phyloP scores from a whole-genome alignment of 2,329 filamentous ascomycete genomes.

The Fusarium nisikadoi region DNA sequence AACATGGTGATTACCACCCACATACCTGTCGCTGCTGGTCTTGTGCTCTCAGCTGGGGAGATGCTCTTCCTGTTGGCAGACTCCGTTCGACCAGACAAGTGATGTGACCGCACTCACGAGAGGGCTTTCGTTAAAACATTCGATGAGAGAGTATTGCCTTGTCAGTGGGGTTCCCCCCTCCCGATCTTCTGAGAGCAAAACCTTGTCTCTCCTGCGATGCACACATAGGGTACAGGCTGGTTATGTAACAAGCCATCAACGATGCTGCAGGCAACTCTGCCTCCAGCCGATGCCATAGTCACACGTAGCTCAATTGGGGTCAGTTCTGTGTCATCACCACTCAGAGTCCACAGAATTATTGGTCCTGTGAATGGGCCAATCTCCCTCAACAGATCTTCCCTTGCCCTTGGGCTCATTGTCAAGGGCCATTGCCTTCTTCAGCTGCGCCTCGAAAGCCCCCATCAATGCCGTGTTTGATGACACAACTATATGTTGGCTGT shows the following conservation, averaged over 20 bases:
- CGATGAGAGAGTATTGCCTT: slow-evolving; percentile 14
- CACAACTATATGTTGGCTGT: slow-evolving; percentile 11
- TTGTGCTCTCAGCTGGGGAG: not conserved
- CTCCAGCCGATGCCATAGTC: slow-evolving; percentile 38
- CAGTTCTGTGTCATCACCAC: slow-evolving; percentile 19
- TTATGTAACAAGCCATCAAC: slow-evolving; percentile 17
- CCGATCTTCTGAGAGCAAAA: not conserved
- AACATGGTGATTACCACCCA: not conserved
- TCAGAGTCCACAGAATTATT: slow-evolving; percentile 24
- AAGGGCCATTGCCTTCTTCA: slow-evolving; percentile 14
- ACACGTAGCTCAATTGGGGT: slow-evolving; percentile 38
- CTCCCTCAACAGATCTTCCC: slow-evolving; percentile 1
- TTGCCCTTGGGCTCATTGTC: slow-evolving; percentile 7
- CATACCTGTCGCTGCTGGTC: not conserved
- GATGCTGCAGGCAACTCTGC: slow-evolving; percentile 34
- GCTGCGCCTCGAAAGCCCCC: slow-evolving; percentile 31
- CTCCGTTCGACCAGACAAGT: not conserved
- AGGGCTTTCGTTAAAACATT: slow-evolving; percentile 4
- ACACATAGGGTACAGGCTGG: not conserved
- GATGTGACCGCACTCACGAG: not conserved
- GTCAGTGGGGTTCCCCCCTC: not conserved
- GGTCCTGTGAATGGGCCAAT: slow-evolving; percentile 33
- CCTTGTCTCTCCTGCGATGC: not conserved
- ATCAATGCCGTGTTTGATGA: slow-evolving; percentile 19
- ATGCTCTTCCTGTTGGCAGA: not conserved